Base-by-base conservation (phyloP, 2,329 filamentous ascomycete genomes). In the Pseudogymnoascus sp. region DNA sequence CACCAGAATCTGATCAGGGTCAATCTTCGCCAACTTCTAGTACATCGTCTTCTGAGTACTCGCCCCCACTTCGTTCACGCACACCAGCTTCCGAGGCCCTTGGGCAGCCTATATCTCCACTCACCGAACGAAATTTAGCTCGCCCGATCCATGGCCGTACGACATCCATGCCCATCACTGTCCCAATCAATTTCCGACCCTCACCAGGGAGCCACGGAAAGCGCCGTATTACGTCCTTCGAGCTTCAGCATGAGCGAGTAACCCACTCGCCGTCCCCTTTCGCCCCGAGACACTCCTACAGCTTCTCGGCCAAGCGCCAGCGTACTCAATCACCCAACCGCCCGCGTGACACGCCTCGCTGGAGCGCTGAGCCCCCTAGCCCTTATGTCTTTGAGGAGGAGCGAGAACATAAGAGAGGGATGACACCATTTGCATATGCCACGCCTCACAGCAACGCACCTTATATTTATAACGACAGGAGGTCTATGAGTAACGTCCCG, bases 371-470 rank as follows among this genome's bases (percentile, higher is more conserved):
- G 0, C 69, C 70, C 66, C 62, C 71, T 60, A 67, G 70, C 64
- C 63, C 75, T 0, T 73, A 68, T 42, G 37, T 66, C 1, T 62
- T 67, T 29, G 59, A 64, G 16, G 68, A 74, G n/a, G 68, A 70
- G 2, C 62, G 60, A 66, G 67, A 18, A 65, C n/a, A 68, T 67
- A 65, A 77, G 37, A 64, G 73, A 63, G 75, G 80, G 11, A 85
- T 82, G 0, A 88, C 87, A 0, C 80, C 80, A 1, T 86, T 86
- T 67, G 86, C 85, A n/a, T 92, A 92, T 70, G 87, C 88, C 2
- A 93, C 89, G 0, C 89, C 89, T 0, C 81, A 87, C 71, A 91
- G 88, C 70, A 87, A 86, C 66, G 83, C 79, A 3, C 79, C 83
- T 1, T 73, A 71, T 60, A 63, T 69, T 11, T 40, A 37, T 29